phyloP scores from a whole-genome alignment of 768 basidiomycete species.

The Termitomyces sp. region DNA sequence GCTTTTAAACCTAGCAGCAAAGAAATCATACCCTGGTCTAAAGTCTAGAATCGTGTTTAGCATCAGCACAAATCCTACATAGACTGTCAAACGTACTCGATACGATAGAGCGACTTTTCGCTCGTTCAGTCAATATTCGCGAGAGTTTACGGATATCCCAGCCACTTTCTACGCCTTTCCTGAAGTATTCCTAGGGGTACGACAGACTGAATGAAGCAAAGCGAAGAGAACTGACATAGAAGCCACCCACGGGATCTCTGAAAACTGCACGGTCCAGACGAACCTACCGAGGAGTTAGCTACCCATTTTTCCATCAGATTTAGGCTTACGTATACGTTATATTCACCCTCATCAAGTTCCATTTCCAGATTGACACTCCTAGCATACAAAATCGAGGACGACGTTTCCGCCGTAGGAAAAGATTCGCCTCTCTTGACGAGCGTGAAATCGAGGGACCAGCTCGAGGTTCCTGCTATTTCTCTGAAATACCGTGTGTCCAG shows the following conservation, averaged over 20 bases:
- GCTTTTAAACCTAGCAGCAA: background rate
- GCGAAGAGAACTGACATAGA: background rate
- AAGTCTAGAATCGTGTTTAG: conserved; percentile 19
- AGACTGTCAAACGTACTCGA: conserved; percentile 27
- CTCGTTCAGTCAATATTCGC: conserved; percentile 34
- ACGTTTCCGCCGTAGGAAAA: conserved; percentile 29
- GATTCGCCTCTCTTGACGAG: conserved; percentile 42
- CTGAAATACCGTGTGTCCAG: conserved; percentile 44
- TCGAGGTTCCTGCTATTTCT: conserved; percentile 36
- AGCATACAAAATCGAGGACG: conserved; percentile 28
- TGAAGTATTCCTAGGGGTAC: conserved; percentile 15
- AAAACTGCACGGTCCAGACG: conserved; percentile 24
- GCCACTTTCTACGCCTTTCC: conserved; percentile 21
- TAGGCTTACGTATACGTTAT: conserved; percentile 35
- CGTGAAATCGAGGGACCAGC: conserved; percentile 45
- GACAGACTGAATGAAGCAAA: background rate
- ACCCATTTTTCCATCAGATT: background rate
- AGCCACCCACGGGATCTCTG: conserved; percentile 15
- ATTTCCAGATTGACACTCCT: conserved; percentile 38
- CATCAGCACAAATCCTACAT: background rate
- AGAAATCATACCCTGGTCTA: conserved; percentile 23
- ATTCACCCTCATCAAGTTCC: conserved; percentile 35
- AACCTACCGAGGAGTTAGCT: conserved; percentile 16
- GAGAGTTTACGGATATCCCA: conserved; percentile 34
- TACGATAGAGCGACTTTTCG: conserved; percentile 41